Evolutionary conservation across 768 basidiomycete genomes (phyloP).

Genomic region (Suillus lakei): DNA sequence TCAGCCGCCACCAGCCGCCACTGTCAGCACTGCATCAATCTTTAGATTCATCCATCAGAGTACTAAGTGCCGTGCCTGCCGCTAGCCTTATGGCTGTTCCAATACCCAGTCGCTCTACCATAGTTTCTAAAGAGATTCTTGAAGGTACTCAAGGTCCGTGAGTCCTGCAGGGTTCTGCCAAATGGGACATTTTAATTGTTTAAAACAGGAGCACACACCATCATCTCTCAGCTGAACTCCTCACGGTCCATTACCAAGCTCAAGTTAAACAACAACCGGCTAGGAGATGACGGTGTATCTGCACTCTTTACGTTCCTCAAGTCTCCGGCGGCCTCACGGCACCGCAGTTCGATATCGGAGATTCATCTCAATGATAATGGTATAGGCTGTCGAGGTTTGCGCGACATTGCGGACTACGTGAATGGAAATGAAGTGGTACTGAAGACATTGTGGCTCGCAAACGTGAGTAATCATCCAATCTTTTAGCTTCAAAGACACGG

Average conservation of each 20-base stretch:
- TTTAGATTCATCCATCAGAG: no score
- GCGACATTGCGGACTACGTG: conserved; percentile 56
- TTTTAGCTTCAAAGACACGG: neutral
- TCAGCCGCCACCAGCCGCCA: no score
- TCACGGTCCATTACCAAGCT: conserved; percentile 53
- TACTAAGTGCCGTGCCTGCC: no score
- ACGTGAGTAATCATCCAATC: conserved; percentile 44
- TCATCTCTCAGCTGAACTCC: conserved; percentile 51
- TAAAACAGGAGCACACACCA: conserved; percentile 52
- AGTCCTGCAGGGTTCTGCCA: neutral
- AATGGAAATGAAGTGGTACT: conserved; percentile 47
- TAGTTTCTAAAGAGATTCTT: neutral
- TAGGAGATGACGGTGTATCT: conserved; percentile 61
- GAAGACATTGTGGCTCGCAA: conserved; percentile 54
- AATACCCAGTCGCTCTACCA: neutral
- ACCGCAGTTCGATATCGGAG: conserved; percentile 48
- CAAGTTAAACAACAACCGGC: conserved; percentile 57
- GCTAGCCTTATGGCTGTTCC: neutral
- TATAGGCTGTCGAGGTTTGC: conserved; percentile 58
- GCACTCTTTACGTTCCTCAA: conserved; percentile 57
- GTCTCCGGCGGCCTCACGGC: conserved; percentile 43
- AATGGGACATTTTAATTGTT: neutral
- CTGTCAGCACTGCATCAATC: no score
- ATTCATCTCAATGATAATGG: conserved; percentile 60
- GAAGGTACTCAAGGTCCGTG: conserved; percentile 2